Base-by-base conservation (phyloP, 371 early-diverging fungal genomes). In the Mortierella sp. region DNA sequence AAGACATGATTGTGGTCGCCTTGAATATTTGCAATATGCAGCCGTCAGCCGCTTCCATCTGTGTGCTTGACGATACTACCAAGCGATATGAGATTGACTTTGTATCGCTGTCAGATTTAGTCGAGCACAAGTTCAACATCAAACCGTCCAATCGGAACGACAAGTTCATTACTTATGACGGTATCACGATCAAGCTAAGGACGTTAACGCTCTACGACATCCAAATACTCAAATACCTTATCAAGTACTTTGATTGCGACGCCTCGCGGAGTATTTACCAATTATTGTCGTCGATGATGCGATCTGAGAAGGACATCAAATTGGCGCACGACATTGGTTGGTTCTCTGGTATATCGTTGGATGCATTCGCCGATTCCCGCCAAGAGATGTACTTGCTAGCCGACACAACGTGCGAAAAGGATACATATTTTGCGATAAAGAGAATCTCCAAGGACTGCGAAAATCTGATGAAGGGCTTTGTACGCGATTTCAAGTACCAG, bases 241-340 rank as follows among this genome's bases (percentile, higher is more conserved):
- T 54, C 54, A 54, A 54, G 28, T 17, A 54, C 54, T 54, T 54
- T 26, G 54, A 54, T 26, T 54, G 26, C 19, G 28, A 54, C 31
- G 54, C 54, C 23, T 54, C 54, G 28, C 54, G 12, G 26, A 54
- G 54, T 26, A 54, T 54, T 54, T 54, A 54, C 54, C 54, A 26
- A 26, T 10, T 54, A 10, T 29, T 54, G 54, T 22, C 54, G 26
- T 28, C 54, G 19, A 54, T 54, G 54, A 54, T 54, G 28, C 28
- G 4, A 26, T 54, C 54, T 54, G 54, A 54, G 28, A 23, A 17
- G 54, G 54, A 54, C 26, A 26, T 54, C 54, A 54, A 7, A 17
- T 26, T 54, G 54, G 54, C 54, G 54, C 54, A 54, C 7, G 54
- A 54, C 22, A 54, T 54, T 54, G 54, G 54, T 26, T 54, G 54